Percentiles rank a stretch among this genome's conserved stretches.
Conservation (phyloP, 2,329 filamentous ascomycete species). For the Fusarium sp. region DNA sequence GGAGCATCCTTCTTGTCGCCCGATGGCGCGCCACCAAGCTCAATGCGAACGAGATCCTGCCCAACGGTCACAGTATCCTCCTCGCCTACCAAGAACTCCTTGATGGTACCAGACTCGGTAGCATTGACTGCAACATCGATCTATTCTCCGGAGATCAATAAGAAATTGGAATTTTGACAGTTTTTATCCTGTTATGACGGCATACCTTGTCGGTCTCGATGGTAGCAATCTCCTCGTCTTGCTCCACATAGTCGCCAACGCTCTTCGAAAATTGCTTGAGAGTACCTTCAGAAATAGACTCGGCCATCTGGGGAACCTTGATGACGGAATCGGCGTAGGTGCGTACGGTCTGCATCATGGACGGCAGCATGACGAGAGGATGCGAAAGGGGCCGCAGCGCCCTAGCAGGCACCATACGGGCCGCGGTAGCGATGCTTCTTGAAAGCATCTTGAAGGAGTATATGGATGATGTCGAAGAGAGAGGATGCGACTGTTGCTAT, state of each 20-base stretch:
- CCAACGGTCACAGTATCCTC: conserved; percentile 96
- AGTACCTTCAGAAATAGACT: conserved; percentile 98
- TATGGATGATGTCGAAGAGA: conserved; percentile 6
- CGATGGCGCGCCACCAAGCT: conserved; percentile 74
- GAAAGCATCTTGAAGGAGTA: conserved; percentile 57
- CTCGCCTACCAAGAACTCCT: conserved; percentile 90
- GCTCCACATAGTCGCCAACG: conserved; percentile 92
- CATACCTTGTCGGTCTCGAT: conserved; percentile 98
- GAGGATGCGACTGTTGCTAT: conserved; percentile 12
- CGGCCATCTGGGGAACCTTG: conserved; percentile 97
- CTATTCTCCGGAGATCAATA: conserved; percentile 58
- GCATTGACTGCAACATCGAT: conserved; percentile 98
- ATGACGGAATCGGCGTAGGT: conserved; percentile 84
- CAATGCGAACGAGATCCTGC: conserved; percentile 88
- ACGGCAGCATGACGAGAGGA: conserved; percentile 58
- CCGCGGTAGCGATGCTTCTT: conserved; percentile 58
- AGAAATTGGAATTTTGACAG: background rate
- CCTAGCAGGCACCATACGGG: conserved; percentile 61
- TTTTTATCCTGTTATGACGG: background rate
- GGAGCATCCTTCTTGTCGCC: conserved; percentile 56
- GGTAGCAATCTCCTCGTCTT: conserved; percentile 97
- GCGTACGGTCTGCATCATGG: conserved; percentile 69
- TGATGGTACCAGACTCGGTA: conserved; percentile 89
- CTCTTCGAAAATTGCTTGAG: conserved; percentile 95
- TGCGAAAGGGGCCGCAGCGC: conserved; percentile 50